These are phyloP conservation scores for Plasmodium fragile DNA, from an alignment of 169 alveolate genomes.

Conservation along the genomic window DNA sequence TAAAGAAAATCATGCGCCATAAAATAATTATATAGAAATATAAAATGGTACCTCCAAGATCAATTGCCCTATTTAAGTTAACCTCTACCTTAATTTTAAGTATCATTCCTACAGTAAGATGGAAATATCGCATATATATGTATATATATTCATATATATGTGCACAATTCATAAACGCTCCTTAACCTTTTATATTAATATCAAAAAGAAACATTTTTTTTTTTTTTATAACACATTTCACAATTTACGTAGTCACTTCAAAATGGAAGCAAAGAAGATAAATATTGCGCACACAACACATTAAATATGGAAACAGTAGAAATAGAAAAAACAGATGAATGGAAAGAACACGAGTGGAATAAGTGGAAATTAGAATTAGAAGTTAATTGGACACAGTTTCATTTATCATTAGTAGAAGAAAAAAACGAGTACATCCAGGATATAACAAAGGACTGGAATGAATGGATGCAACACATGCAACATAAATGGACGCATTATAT, in stretches of 20 bases:
- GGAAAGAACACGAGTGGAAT: constrained; percentile 3
- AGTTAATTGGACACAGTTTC: neutral
- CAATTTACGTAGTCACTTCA: neutral
- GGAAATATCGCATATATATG: neutral
- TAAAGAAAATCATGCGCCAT: neutral
- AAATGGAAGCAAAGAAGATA: neutral
- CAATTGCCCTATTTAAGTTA: neutral
- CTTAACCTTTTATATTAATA: neutral
- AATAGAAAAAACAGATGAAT: neutral
- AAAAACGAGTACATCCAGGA: neutral
- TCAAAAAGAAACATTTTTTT: neutral
- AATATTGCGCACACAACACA: neutral
- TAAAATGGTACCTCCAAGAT: neutral
- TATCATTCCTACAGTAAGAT: neutral
- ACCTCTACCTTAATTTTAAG: neutral
- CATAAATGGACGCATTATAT: constrained; percentile 10
- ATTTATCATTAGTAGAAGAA: neutral
- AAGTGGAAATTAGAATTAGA: constrained; percentile 1
- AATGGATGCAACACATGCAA: constrained; percentile 10
- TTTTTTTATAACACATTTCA: neutral
- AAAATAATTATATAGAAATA: neutral
- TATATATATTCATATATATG: neutral
- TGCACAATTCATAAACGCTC: neutral
- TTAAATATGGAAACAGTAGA: neutral
- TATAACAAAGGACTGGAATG: constrained; percentile 1